Evolutionary conservation across 2,329 filamentous ascomycete genomes (phyloP), one percentile per base, ranked within the genome.

Genomic region (Colletotrichum cuscutae): DNA sequence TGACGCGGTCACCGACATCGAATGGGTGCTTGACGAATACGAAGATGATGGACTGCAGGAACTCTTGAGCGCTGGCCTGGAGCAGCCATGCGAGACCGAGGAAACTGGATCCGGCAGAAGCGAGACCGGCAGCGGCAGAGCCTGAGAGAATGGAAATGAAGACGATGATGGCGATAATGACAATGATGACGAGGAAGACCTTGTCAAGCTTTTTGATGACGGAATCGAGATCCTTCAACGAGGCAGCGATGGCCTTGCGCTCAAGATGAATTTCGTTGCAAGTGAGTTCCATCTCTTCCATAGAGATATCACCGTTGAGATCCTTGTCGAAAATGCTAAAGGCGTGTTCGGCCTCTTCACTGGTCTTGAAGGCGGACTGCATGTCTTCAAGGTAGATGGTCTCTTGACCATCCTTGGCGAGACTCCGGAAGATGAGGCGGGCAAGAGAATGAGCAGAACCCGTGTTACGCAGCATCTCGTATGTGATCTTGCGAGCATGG

Each of bases 11-110:
- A 66, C 96, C 96, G 4, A 98, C 95, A 81, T 98, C 96, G 77
- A 98, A 98, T 0, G 96, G 96, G 80, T 98, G 96, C 85, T 98
- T 98, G 83, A 98, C 92, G 77, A 98, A 98, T 76, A 98, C 95
- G 80, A 98, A 98, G 77, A 98, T 94, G 79, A 96, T 91, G 11
- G 95, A 98, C 83, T 98, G 95, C 2, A 98, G 86, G 77, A 98
- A 98, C 79, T 98, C 96, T 79, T 98, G 95, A 0, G 96, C 96
- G 0, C 96, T 98, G 0, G 94, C 93, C 73, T 95, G 94, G 77
- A 98, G 94, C 68, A 98, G 87, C 96, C 96, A 98, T 0, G 95
- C 95, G 1, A 98, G 87, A 68, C 95, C 96, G 7, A 98, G 88
- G n/a, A 98, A 88, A 3, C 93, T 91, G 1, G 94, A 97, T 3